These are phyloP conservation scores for Coffea eugenioides DNA, from an alignment of 257 asterid genomes.

Conservation along the genomic window DNA sequence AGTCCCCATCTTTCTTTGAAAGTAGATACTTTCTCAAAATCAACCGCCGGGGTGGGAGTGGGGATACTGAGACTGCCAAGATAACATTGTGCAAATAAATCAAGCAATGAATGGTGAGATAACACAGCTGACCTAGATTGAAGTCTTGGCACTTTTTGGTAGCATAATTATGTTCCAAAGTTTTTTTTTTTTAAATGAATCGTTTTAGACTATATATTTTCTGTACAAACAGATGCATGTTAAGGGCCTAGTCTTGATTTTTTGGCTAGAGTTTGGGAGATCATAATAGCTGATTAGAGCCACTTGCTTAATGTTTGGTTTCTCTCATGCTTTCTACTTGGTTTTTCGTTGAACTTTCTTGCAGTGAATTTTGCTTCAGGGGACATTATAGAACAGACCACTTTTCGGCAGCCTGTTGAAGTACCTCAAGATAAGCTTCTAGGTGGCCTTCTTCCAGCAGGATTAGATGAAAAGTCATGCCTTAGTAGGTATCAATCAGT, in stretches of 20 bases:
- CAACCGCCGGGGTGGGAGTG: background rate
- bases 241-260: background rate
- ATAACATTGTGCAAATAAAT: background rate
- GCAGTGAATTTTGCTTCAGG: too few relatives aligned
- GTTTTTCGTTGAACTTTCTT: too few relatives aligned
- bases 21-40: background rate
- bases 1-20: background rate
- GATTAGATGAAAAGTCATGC: conserved; percentile 63
- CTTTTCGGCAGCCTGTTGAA: conserved; percentile 19
- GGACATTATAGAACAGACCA: too few relatives aligned
- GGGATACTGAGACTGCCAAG: background rate
- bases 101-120: background rate
- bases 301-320: too few relatives aligned
- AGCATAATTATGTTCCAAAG: too few relatives aligned
- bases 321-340: too few relatives aligned
- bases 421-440: conserved; percentile 49
- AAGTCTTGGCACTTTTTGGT: background rate
- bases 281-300: background rate
- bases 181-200: background rate
- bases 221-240: background rate
- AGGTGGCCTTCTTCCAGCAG: conserved; percentile 62
- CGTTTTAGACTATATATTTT: background rate
- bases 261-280: background rate
- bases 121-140: background rate
- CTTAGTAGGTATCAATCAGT: conserved; percentile 62